Conservation (phyloP, 192 early-diverging fungal genomes). For the Umbelopsis sp. region DNA sequence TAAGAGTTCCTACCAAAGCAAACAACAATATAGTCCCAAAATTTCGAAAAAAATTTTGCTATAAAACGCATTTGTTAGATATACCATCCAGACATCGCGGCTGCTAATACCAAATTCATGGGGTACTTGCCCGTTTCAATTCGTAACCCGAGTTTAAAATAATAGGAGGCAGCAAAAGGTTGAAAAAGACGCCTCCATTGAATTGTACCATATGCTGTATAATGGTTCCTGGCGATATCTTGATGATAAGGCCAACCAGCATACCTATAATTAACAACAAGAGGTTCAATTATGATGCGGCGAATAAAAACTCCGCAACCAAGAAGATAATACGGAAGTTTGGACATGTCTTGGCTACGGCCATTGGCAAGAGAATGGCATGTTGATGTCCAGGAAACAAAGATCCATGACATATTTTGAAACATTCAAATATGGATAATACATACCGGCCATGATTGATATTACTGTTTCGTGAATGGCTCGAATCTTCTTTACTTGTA, state of each 20-base stretch:
- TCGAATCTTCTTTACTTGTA: slow-evolving; percentile 84
- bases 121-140: slow-evolving; percentile 73
- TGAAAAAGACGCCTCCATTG: slow-evolving; percentile 92
- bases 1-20: slow-evolving; percentile 91
- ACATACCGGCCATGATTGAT: slow-evolving; percentile 86
- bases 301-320: not conserved
- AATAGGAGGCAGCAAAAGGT: slow-evolving; percentile 94
- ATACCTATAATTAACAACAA: slow-evolving; percentile 48
- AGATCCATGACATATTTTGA: too few relatives aligned
- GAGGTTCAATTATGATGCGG: not conserved
- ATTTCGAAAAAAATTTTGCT: slow-evolving; percentile 85
- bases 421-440: not conserved
- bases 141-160: slow-evolving; percentile 97
- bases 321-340: not conserved
- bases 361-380: not conserved
- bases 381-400: not conserved
- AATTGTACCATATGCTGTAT: slow-evolving; percentile 88
- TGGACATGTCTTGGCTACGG: not conserved
- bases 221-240: slow-evolving; percentile 53
- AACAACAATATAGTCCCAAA: slow-evolving; percentile 89
- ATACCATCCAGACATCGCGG: too few relatives aligned
- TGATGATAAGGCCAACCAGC: slow-evolving; percentile 68
- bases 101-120: not conserved
- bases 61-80: slow-evolving; percentile 1
- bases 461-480: slow-evolving; percentile 95